A percentile compares a stretch with the other conserved stretches of the same genome.
Evolutionary conservation across 441 rosid species (phyloP).

Genomic region (Syzygium malaccense): DNA sequence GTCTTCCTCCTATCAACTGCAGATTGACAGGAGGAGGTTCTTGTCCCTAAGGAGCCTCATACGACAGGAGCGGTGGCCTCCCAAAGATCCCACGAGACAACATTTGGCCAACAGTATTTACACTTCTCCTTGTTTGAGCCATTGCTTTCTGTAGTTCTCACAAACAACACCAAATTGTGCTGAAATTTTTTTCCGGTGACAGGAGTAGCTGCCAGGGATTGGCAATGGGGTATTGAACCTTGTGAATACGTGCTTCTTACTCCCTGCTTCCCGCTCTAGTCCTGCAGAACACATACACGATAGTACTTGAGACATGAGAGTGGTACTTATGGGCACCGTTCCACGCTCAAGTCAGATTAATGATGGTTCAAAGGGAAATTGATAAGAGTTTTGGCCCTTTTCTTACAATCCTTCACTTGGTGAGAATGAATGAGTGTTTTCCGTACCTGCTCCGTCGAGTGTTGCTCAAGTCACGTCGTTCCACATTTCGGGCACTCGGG

Average conservation of each 20-base stretch:
- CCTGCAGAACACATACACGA: background rate
- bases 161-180: background rate
- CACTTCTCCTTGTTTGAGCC: background rate
- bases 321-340: background rate
- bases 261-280: background rate
- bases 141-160: background rate
- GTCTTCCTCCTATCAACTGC: background rate
- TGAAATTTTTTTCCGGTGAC: background rate
- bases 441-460: background rate
- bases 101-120: background rate
- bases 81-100: background rate
- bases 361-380: background rate
- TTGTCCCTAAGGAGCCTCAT: background rate
- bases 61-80: background rate
- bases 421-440: background rate
- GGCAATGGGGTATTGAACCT: background rate
- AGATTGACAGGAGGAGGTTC: background rate
- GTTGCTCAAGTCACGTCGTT: background rate
- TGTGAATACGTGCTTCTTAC: background rate
- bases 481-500: background rate
- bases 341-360: background rate
- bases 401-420: background rate
- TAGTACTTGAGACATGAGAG: background rate
- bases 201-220: background rate
- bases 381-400: background rate